Evolutionary conservation across 2,329 filamentous ascomycete species (phyloP).

Genomic region (Cadophora luteo-olivacea): DNA sequence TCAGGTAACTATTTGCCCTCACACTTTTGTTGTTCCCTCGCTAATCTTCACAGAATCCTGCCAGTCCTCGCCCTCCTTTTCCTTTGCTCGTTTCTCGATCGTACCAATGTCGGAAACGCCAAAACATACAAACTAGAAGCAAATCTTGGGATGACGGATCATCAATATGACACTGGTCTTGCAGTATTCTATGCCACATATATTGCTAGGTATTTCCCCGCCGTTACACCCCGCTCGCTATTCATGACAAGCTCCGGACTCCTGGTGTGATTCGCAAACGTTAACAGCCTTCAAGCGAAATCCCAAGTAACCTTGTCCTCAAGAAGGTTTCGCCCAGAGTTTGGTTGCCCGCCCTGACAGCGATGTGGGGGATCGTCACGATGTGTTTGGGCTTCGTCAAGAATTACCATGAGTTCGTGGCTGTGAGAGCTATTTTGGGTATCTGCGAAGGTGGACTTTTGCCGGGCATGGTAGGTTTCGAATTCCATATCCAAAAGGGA

Average conservation of each 20-base stretch:
- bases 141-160: constrained; percentile 62
- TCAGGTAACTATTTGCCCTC: constrained; percentile 47
- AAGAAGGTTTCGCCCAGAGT: constrained; percentile 59
- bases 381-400: constrained; percentile 60
- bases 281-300: constrained; percentile 47
- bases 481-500: too few relatives aligned
- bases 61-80: constrained; percentile 69
- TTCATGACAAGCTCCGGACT: too few relatives aligned
- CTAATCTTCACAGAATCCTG: constrained; percentile 55
- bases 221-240: too few relatives aligned
- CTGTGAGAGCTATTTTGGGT: constrained; percentile 66
- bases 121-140: constrained; percentile 67
- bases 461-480: constrained; percentile 63
- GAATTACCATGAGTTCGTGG: constrained; percentile 59
- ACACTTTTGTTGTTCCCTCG: background rate
- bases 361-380: constrained; percentile 71
- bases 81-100: constrained; percentile 69
- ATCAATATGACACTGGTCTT: constrained; percentile 69
- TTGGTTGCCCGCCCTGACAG: constrained; percentile 69
- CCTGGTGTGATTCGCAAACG: too few relatives aligned
- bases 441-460: constrained; percentile 69
- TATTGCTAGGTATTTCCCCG: constrained; percentile 56
- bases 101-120: constrained; percentile 77
- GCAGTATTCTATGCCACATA: constrained; percentile 71
- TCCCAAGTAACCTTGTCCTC: constrained; percentile 64